Evolutionary conservation across 2,329 filamentous ascomycete species (phyloP).

Genomic region (Hyphodiscus sp.): DNA sequence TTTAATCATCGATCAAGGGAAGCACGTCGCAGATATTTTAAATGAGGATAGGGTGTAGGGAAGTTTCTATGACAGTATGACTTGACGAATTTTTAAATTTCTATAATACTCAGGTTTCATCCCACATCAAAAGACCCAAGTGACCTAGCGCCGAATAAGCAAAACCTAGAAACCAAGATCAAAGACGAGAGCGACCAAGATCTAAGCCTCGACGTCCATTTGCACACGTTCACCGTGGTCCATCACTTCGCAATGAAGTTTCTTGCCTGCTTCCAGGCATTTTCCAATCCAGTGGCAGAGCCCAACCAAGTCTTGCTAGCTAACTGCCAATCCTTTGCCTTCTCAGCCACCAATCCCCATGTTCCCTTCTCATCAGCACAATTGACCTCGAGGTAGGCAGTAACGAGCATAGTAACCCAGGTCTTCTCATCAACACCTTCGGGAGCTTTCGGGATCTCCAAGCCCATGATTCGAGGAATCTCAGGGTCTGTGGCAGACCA

Average conservation of each 20-base stretch:
- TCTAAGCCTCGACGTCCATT: too few relatives aligned
- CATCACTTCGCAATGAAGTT: background rate
- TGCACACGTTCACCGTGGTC: too few relatives aligned
- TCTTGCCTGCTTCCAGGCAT: background rate
- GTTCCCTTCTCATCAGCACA: background rate
- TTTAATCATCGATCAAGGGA: too few relatives aligned
- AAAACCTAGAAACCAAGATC: too few relatives aligned
- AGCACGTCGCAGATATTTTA: too few relatives aligned
- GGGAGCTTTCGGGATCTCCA: conserved; percentile 12
- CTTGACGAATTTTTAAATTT: too few relatives aligned
- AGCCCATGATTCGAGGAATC: conserved; percentile 10
- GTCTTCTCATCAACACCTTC: conserved; percentile 27
- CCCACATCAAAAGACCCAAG: too few relatives aligned
- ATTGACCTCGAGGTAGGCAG: background rate
- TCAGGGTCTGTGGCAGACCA: conserved; percentile 33
- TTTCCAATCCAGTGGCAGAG: background rate
- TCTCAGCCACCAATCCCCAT: background rate
- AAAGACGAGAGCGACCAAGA: too few relatives aligned
- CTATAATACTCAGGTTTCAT: too few relatives aligned
- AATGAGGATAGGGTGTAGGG: too few relatives aligned
- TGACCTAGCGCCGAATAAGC: too few relatives aligned
- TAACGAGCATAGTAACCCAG: background rate
- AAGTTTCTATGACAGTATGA: too few relatives aligned
- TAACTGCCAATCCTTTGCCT: background rate
- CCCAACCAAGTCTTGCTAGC: background rate